These are phyloP conservation scores for Talaromyces trachyspermus DNA, from an alignment of 495 filamentous ascomycete genomes.

Conservation along the genomic window DNA sequence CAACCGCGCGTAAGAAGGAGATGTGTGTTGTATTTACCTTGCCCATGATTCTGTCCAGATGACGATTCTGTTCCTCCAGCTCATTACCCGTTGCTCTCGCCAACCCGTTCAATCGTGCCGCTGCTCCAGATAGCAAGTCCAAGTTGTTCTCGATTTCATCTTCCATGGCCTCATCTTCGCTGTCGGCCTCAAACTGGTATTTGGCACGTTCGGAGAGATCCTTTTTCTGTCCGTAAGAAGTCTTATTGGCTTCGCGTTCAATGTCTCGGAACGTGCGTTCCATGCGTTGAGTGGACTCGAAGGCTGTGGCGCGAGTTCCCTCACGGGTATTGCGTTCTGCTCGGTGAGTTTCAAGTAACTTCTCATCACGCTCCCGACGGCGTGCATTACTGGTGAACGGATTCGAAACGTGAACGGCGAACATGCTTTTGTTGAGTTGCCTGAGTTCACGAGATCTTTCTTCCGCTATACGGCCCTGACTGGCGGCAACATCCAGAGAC, in stretches of 20 bases:
- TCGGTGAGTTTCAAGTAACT: slow-evolving; percentile 54
- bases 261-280: slow-evolving; percentile 53
- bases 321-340: slow-evolving; percentile 62
- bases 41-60: slow-evolving; percentile 62
- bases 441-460: slow-evolving; percentile 71
- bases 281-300: slow-evolving; percentile 48
- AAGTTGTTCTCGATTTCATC: slow-evolving; percentile 61
- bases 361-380: slow-evolving; percentile 51
- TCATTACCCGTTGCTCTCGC: slow-evolving; percentile 65
- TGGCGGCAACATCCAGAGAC: slow-evolving; percentile 61
- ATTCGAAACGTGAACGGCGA: slow-evolving; percentile 67
- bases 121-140: slow-evolving; percentile 51
- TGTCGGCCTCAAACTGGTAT: slow-evolving; percentile 74
- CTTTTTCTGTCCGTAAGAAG: slow-evolving; percentile 32
- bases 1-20: not conserved
- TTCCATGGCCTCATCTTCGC: slow-evolving; percentile 71
- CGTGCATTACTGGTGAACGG: slow-evolving; percentile 58
- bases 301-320: slow-evolving; percentile 57
- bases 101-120: slow-evolving; percentile 55
- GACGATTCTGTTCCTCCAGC: slow-evolving; percentile 65
- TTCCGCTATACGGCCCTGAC: slow-evolving; percentile 63
- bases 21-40: slow-evolving; percentile 45
- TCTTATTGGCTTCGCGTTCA: slow-evolving; percentile 30
- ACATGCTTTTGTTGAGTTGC: slow-evolving; percentile 74
- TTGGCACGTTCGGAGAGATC: slow-evolving; percentile 62